Evolutionary conservation across 208 protist genomes (phyloP).

Genomic region (Leishmania lainsoni): DNA sequence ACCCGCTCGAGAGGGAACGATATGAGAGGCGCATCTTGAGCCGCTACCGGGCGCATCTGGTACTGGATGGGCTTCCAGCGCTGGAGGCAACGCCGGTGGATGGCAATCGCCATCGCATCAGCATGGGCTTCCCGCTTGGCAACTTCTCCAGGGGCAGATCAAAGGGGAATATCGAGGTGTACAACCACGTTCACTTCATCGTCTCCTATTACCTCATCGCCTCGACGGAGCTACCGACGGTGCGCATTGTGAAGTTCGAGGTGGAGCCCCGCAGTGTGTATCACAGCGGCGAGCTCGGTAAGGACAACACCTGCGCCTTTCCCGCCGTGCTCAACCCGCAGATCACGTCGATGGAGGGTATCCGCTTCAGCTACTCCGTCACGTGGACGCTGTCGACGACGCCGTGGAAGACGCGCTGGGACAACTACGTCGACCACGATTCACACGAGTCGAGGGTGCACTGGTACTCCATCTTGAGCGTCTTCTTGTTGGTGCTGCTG

Average conservation of each 20-base stretch:
- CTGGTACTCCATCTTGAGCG: slow-evolving; percentile 96
- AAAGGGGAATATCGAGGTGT: slow-evolving; percentile 23
- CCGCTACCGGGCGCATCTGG: slow-evolving; percentile 56
- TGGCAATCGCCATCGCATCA: slow-evolving; percentile 2
- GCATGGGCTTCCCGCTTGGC: slow-evolving; percentile 18
- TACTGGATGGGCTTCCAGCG: slow-evolving; percentile 59
- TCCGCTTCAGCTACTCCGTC: slow-evolving; percentile 70
- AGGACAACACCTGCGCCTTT: slow-evolving; percentile 1
- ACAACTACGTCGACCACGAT: slow-evolving; percentile 82
- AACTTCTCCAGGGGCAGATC: not conserved
- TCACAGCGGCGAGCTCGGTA: slow-evolving; percentile 1
- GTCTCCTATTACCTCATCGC: slow-evolving; percentile 48
- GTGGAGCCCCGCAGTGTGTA: slow-evolving; percentile 41
- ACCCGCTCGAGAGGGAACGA: not conserved
- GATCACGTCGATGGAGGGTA: slow-evolving; percentile 6
- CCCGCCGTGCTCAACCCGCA: not conserved
- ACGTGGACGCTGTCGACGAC: slow-evolving; percentile 54
- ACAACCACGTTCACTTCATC: slow-evolving; percentile 67
- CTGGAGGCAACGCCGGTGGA: slow-evolving; percentile 13
- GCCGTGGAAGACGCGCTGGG: slow-evolving; percentile 95
- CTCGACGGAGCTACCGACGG: not conserved
- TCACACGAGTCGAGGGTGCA: slow-evolving; percentile 79
- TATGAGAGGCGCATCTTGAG: slow-evolving; percentile 42
- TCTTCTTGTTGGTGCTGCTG: slow-evolving; percentile 95
- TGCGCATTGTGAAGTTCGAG: slow-evolving; percentile 60